A percentile compares a stretch with the other conserved stretches of the same genome.
These are phyloP conservation scores for Citeromyces matritensis DNA, from an alignment of 805 yeast species.

Conservation along the genomic window DNA sequence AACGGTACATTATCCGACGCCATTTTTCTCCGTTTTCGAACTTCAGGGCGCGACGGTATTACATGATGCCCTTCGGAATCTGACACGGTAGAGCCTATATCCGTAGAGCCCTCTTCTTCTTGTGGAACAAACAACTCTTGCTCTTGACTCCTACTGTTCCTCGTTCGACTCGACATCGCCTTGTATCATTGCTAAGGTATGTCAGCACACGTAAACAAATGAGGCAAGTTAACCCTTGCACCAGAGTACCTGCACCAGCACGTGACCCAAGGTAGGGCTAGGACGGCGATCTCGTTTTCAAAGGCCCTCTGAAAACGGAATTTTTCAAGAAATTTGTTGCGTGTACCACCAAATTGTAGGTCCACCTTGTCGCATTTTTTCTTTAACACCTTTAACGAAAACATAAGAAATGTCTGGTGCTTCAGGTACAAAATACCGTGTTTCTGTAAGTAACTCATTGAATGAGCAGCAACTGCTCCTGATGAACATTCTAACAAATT, in stretches of 20 bases:
- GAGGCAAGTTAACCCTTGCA: no score
- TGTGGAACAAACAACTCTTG: neutral
- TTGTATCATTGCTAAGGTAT: slow-evolving; percentile 1
- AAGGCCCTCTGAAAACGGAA: neutral
- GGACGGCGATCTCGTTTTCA: no score
- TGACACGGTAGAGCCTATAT: no score
- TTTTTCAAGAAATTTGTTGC: neutral
- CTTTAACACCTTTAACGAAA: slow-evolving; percentile 2
- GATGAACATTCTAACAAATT: slow-evolving; percentile 4
- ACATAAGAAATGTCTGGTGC: slow-evolving; percentile 70
- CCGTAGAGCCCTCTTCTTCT: neutral
- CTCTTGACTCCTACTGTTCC: slow-evolving; percentile 1
- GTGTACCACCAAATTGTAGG: neutral
- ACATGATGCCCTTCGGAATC: no score
- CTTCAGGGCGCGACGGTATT: no score
- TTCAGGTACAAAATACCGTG: slow-evolving; percentile 99
- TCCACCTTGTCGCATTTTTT: neutral
- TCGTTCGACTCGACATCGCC: neutral
- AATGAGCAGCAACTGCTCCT: neutral
- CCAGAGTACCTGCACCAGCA: neutral
- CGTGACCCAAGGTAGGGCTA: no score
- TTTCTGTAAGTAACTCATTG: slow-evolving; percentile 65
- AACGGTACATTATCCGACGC: neutral
- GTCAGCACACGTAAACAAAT: no score
- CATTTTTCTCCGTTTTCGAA: no score